phyloP scores from a whole-genome alignment of 2,329 filamentous ascomycete species.

The Xylariaceae sp. region DNA sequence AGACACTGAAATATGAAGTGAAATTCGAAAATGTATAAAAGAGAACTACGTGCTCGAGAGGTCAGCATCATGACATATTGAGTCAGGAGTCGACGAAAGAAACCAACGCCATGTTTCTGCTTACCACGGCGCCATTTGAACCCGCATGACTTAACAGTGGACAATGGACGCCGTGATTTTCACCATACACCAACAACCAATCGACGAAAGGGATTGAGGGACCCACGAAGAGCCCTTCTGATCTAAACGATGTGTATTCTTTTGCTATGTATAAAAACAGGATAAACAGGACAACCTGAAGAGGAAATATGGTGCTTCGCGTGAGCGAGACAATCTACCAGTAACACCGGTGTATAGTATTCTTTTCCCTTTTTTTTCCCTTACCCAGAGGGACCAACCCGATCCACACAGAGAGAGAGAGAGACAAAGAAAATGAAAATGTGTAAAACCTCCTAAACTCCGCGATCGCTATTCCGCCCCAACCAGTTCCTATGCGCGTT shows the following conservation, averaged over 20 bases:
- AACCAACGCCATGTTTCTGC: too few relatives aligned
- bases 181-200: not conserved
- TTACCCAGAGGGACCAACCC: not conserved
- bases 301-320: conserved; percentile 4
- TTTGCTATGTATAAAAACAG: conserved; percentile 18
- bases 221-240: not conserved
- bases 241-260: conserved; percentile 10
- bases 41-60: not conserved
- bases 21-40: conserved; percentile 16
- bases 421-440: not conserved
- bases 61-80: too few relatives aligned
- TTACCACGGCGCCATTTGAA: too few relatives aligned
- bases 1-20: conserved; percentile 20
- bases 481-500: too few relatives aligned
- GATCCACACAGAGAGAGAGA: not conserved
- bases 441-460: too few relatives aligned
- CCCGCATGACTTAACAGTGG: too few relatives aligned
- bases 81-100: too few relatives aligned
- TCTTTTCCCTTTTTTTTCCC: not conserved
- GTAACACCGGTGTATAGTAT: not conserved
- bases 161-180: too few relatives aligned
- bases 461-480: too few relatives aligned
- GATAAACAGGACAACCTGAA: conserved; percentile 4
- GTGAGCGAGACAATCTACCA: conserved; percentile 15
- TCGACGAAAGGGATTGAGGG: not conserved